Evolutionary conservation across 192 early-diverging fungal genomes (phyloP).

Genomic region (Mortierella alpina): DNA sequence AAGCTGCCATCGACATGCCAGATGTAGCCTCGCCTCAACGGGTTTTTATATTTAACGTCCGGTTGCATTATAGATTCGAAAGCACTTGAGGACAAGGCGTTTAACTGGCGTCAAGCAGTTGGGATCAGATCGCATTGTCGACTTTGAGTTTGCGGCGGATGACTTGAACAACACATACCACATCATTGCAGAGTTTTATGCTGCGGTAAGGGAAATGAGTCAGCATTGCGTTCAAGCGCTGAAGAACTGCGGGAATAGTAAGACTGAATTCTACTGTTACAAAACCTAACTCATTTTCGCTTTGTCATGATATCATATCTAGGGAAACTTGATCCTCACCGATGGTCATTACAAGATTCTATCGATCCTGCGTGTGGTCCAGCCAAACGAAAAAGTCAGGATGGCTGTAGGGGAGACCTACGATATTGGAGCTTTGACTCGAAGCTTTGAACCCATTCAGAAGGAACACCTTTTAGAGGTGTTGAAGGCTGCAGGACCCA

Average conservation of each 20-base stretch:
- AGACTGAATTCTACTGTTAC: neutral
- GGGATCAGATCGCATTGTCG: slow-evolving; percentile 91
- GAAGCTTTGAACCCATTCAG: slow-evolving; percentile 67
- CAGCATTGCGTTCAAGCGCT: neutral
- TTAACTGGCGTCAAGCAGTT: slow-evolving; percentile 84
- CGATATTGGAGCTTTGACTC: slow-evolving; percentile 65
- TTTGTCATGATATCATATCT: neutral
- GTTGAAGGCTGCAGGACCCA: slow-evolving; percentile 66
- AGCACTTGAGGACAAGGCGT: slow-evolving; percentile 87
- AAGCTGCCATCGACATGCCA: neutral
- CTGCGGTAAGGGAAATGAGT: slow-evolving; percentile 63
- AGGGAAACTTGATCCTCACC: slow-evolving; percentile 97
- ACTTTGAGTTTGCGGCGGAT: slow-evolving; percentile 90
- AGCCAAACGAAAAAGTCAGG: slow-evolving; percentile 75
- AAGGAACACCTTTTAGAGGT: slow-evolving; percentile 62
- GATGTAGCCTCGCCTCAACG: neutral
- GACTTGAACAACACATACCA: slow-evolving; percentile 70
- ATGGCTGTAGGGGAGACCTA: slow-evolving; percentile 92
- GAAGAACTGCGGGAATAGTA: too few relatives aligned
- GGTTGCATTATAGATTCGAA: slow-evolving; percentile 72
- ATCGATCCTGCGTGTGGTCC: slow-evolving; percentile 87
- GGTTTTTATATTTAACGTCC: neutral
- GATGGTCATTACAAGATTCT: slow-evolving; percentile 89
- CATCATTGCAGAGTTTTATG: slow-evolving; percentile 83
- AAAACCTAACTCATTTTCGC: neutral